Evolutionary conservation across 1,284 basidiomycete genomes (phyloP).

Genomic region (Malassezia obtusa): DNA sequence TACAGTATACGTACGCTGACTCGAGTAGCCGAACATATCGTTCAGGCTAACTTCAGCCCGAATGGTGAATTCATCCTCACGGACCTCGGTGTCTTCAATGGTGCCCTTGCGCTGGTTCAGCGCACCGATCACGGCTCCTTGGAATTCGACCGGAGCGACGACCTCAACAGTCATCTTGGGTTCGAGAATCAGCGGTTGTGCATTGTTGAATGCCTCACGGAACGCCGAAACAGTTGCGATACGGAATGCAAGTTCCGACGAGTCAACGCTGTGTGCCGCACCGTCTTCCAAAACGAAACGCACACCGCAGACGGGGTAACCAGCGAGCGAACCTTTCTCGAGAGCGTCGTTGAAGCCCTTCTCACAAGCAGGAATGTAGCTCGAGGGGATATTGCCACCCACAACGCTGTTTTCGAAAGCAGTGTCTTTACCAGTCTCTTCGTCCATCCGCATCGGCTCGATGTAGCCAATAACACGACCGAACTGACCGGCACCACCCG

Average conservation of each 20-base stretch:
- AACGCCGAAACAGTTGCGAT: constrained; percentile 82
- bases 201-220: constrained; percentile 73
- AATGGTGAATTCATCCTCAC: constrained; percentile 92
- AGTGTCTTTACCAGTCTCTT: constrained; percentile 72
- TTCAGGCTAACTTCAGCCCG: constrained; percentile 86
- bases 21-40: constrained; percentile 86
- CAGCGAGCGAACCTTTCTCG: constrained; percentile 80
- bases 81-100: constrained; percentile 89
- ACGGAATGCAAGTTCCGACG: constrained; percentile 90
- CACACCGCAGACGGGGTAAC: constrained; percentile 76
- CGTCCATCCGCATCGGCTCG: constrained; percentile 75
- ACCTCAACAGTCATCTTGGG: constrained; percentile 99
- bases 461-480: constrained; percentile 80
- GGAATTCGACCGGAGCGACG: constrained; percentile 90
- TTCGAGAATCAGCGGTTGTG: constrained; percentile 76
- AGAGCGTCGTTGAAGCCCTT: constrained; percentile 94
- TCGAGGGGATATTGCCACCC: constrained; percentile 80
- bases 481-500: constrained; percentile 92
- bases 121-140: constrained; percentile 89
- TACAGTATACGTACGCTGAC: constrained; percentile 17
- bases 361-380: constrained; percentile 88
- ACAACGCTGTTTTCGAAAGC: constrained; percentile 82
- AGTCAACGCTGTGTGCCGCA: constrained; percentile 87
- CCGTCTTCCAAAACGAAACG: constrained; percentile 87
- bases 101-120: constrained; percentile 87